Evolutionary conservation across 495 filamentous ascomycete genomes (phyloP).

Genomic region (Xylaria nigripes): DNA sequence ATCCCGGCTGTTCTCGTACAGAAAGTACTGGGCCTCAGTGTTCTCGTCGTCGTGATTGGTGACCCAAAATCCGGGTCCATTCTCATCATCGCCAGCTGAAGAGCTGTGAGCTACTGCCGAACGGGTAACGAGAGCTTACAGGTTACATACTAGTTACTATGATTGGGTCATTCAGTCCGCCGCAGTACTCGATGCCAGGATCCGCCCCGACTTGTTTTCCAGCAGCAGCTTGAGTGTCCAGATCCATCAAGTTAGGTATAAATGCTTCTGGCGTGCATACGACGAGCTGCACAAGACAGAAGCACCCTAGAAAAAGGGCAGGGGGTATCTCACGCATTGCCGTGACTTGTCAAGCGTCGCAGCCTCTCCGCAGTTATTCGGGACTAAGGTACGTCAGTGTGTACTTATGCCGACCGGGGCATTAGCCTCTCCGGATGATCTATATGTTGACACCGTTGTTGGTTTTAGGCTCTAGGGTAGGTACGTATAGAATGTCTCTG

Average conservation of each 20-base stretch:
- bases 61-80: constrained; percentile 4
- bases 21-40: constrained; percentile 8
- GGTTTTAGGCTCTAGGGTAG: no score
- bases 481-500: no score
- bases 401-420: no score
- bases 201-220: not conserved
- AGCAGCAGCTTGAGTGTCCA: not conserved
- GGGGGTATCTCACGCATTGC: not conserved
- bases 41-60: constrained; percentile 1
- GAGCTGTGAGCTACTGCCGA: not conserved
- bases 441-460: no score
- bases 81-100: not conserved
- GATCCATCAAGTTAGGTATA: not conserved
- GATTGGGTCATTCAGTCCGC: not conserved
- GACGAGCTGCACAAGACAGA: not conserved
- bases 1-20: constrained; percentile 19
- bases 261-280: not conserved
- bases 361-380: no score
- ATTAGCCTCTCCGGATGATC: no score
- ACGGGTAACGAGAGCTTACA: not conserved
- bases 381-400: no score
- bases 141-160: constrained; percentile 3
- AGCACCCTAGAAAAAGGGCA: not conserved
- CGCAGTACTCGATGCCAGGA: not conserved
- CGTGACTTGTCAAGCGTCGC: not conserved